Base-by-base conservation (phyloP, 345 rosid genomes). In the Balakata baccata region DNA sequence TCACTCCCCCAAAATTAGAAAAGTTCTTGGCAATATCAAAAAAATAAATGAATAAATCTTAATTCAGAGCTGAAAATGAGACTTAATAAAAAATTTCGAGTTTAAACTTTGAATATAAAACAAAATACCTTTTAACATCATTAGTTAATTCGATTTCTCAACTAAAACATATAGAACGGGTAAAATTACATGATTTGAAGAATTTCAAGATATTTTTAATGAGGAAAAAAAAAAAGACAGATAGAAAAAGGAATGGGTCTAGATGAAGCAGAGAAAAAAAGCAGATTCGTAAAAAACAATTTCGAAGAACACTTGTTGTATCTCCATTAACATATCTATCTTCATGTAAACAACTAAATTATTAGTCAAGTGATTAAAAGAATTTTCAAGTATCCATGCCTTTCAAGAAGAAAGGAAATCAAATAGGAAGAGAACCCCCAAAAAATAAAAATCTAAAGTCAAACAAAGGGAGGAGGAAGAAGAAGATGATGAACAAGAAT, bases 391-490 rank as follows among this genome's bases (percentile, higher is more conserved):
- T 75, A 75, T 83, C 71, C 71, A 78, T 60, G 72, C 75, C 77
- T 75, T 81, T 74, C 84, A 77, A 80, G 83, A 79, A 62, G 74
- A 72, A 75, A 84, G 41, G 70, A 57, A 37, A 59, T 68, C n/a
- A 69, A 47, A 6, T 51, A 51, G 22, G 8, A 52, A 14, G 34
- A 1, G 7, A 43, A 3, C 7, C 7, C 10, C 18, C 29, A 45
- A 64, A 29, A 56, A 45, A 51, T 56, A 39, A 53, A 47, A 37
- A 11, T 4, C 2, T 23, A 74, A 69, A 72, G 53, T 1, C 23
- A 62, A 57, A 12, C 14, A 66, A 12, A 11, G 47, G 64, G 64
- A 49, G 14, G 34, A 38, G 68, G 45, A 9, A 2, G 34, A 43
- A 20, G 18, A 69, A 56, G 41, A 56, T 3, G 10, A 43, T 5